Evolutionary conservation across 345 rosid species (phyloP).

Genomic region (Gossypium bickii): DNA sequence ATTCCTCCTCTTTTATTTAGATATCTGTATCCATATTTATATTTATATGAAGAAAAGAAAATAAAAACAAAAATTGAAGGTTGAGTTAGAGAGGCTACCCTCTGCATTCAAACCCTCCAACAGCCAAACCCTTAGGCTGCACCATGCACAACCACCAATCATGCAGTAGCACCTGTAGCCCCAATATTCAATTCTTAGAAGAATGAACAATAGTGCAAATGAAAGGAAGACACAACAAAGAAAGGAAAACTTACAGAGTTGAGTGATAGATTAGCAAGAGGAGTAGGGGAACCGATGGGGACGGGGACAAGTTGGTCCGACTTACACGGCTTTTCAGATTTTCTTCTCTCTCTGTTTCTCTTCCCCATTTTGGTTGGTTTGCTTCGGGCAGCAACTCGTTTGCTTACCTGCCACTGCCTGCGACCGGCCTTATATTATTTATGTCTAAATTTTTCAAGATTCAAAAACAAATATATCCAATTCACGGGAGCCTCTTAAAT

Average conservation of each 20-base stretch:
- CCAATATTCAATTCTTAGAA: neutral
- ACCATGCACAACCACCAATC: slow-evolving; percentile 20
- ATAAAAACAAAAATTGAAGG: neutral
- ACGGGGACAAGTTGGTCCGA: neutral
- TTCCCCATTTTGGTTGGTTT: neutral
- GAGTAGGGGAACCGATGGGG: neutral
- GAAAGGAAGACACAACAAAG: neutral
- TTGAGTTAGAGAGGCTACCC: slow-evolving; percentile 5
- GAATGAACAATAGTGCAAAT: neutral
- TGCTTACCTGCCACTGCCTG: neutral
- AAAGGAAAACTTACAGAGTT: neutral
- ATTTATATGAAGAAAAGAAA: neutral
- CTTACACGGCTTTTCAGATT: neutral
- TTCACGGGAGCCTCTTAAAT: too few species aligned
- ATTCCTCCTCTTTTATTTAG: neutral
- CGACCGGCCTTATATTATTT: too few species aligned
- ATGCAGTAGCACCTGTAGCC: slow-evolving; percentile 13
- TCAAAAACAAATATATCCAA: too few species aligned
- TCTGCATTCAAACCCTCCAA: slow-evolving; percentile 16
- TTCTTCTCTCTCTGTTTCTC: neutral
- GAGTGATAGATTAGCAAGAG: slow-evolving; percentile 14
- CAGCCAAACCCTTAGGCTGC: slow-evolving; percentile 6
- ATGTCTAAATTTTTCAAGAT: too few species aligned
- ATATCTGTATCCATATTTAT: neutral
- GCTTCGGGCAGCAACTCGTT: neutral